Percentiles rank a stretch among this genome's conserved stretches.
These are phyloP conservation scores for Perkinsus olseni DNA, from an alignment of 169 alveolate genomes.

Conservation along the genomic window DNA sequence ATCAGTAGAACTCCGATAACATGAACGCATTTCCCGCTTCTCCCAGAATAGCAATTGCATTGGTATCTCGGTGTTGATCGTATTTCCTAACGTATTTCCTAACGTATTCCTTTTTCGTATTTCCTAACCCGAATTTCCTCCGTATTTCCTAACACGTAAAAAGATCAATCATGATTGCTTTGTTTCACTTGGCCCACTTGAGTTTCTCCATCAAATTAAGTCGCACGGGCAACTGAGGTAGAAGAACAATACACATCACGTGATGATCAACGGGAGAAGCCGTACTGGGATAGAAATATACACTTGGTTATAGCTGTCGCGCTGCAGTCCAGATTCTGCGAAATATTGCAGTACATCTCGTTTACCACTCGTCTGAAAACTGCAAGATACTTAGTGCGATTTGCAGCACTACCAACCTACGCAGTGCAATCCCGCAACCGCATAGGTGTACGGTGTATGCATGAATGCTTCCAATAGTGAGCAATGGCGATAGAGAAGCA, in stretches of 20 bases:
- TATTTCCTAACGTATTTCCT: too few relatives aligned
- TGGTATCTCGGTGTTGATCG: too few relatives aligned
- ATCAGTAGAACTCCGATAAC: too few relatives aligned
- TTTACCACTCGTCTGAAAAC: background rate
- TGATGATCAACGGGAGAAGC: background rate
- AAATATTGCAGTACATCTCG: background rate
- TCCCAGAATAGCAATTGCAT: too few relatives aligned
- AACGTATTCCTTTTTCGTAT: too few relatives aligned
- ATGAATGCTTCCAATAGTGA: background rate
- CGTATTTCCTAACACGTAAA: background rate
- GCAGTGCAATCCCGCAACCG: background rate
- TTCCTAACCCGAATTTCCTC: too few relatives aligned
- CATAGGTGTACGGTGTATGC: background rate
- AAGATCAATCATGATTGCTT: background rate
- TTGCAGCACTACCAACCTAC: background rate
- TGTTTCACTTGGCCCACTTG: background rate
- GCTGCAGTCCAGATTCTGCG: background rate
- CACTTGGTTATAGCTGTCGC: background rate
- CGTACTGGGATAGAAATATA: background rate
- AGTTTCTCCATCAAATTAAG: background rate
- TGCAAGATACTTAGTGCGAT: background rate
- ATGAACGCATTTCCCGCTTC: too few relatives aligned
- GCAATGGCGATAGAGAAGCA: background rate
- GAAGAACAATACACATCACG: background rate
- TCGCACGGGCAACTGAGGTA: background rate